These are phyloP conservation scores for Bipolaris zeicola DNA, from an alignment of 2,329 filamentous ascomycete species.

Conservation along the genomic window DNA sequence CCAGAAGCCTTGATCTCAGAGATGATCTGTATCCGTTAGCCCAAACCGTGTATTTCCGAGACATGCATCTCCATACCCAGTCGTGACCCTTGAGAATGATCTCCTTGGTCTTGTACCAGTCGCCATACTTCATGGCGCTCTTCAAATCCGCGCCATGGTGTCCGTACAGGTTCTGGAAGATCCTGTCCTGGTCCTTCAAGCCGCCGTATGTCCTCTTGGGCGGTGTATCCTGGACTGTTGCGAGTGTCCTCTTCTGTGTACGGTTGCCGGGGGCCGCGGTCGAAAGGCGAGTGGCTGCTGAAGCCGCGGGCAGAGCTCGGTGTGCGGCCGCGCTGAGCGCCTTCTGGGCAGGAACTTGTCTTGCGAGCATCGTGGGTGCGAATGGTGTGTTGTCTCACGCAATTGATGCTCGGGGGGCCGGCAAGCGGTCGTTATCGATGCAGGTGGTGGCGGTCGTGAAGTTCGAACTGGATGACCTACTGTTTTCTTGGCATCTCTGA, in stretches of 20 bases:
- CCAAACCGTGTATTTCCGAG: not conserved
- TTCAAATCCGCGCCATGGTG: conserved; percentile 90
- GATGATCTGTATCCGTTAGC: conserved; percentile 70
- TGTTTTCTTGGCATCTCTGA: conserved; percentile 23
- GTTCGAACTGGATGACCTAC: conserved; percentile 29
- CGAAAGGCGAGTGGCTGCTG: conserved; percentile 47
- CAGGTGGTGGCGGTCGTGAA: conserved; percentile 39
- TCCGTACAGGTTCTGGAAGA: conserved; percentile 98
- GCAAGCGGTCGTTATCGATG: conserved; percentile 35
- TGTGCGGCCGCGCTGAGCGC: conserved; percentile 50
- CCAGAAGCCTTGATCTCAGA: conserved; percentile 96
- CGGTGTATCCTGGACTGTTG: conserved; percentile 58
- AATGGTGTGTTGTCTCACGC: conserved; percentile 35
- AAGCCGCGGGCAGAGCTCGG: conserved; percentile 49
- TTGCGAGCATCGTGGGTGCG: conserved; percentile 49
- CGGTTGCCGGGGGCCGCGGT: conserved; percentile 48
- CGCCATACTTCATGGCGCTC: conserved; percentile 95
- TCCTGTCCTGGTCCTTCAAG: conserved; percentile 93
- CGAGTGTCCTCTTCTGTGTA: conserved; percentile 70
- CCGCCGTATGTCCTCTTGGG: conserved; percentile 77
- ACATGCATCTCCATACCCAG: conserved; percentile 64
- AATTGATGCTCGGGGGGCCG: conserved; percentile 47
- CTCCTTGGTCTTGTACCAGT: conserved; percentile 99
- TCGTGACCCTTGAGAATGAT: conserved; percentile 96
- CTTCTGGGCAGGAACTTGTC: conserved; percentile 48